Evolutionary conservation across 2,329 filamentous ascomycete species (phyloP), one percentile per base, ranked within the genome.

Genomic region (Ilyonectria sp.): DNA sequence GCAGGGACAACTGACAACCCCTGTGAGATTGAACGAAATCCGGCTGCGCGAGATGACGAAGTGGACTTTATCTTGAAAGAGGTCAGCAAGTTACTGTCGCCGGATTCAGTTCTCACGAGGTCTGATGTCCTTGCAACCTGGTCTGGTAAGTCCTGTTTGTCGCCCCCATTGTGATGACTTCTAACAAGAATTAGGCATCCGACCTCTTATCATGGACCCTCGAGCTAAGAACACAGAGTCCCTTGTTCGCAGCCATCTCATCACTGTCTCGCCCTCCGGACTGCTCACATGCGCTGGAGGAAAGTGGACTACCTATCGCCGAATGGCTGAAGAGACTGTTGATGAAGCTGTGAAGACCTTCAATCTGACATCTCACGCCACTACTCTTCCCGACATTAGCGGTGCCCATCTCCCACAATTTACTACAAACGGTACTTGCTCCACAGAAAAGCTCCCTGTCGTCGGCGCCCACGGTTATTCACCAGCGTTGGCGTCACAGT

Each of bases 221-320:
- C 92, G 94, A 76, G 92, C 93, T 70, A 90, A 91, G 81, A 94
- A 93, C 78, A 95, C 93, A 21, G 91, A 95, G 79, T 93, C 93
- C 57, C 89, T 95, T 56, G 93, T 96, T 65, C 92, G 93, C 72
- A 95, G 92, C 82, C 93, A 96, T 78, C 86, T 96, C 58, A 88
- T 95, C 72, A 92, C 92, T 58, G 88, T 92, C 47, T 95, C 93
- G 21, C 81, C 88, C 6, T 93, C 92, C 1, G 93, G 93, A 15
- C 87, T 96, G 17, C 83, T 96, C 72, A 95, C 93, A 58, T 94
- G 93, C 79, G 92, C 93, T 37, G 93, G 93, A 74, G 93, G 93
- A 69, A 96, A 95, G 82, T 95, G 93, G 93, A 96, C 93, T 6
- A 96, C 93, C 11, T 96, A 95, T 82, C 92, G 93, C 62, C 92